Conservation (phyloP, 768 basidiomycete species). For the Xerocomellus amylosporus region DNA sequence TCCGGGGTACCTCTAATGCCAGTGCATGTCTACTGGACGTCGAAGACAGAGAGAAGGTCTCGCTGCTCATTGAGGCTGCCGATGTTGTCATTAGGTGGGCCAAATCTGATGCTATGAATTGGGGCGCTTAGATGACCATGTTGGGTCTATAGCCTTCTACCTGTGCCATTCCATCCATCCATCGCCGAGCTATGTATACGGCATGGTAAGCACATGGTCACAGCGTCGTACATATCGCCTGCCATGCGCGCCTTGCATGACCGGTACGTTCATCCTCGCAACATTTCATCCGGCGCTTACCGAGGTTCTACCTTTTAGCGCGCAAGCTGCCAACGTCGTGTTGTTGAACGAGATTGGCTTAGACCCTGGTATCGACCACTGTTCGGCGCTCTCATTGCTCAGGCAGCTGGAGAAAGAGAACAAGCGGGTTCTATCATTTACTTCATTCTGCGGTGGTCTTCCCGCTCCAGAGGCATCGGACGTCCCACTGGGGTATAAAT, state of each 20-base stretch:
- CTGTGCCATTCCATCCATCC: slow-evolving; percentile 65
- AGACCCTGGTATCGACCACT: slow-evolving; percentile 89
- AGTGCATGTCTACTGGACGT: slow-evolving; percentile 60
- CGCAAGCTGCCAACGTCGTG: slow-evolving; percentile 58
- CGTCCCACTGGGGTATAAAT: slow-evolving; percentile 85
- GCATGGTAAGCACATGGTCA: slow-evolving; percentile 73
- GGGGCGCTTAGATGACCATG: background rate
- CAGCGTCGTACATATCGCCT: slow-evolving; percentile 85
- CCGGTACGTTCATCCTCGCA: slow-evolving; percentile 42
- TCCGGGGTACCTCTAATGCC: slow-evolving; percentile 47
- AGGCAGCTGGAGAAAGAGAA: slow-evolving; percentile 46
- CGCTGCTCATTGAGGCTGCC: slow-evolving; percentile 52
- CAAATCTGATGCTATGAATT: background rate
- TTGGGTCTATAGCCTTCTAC: slow-evolving; percentile 58
- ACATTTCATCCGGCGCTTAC: background rate
- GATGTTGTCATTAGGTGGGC: slow-evolving; percentile 84
- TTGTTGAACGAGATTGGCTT: slow-evolving; percentile 88
- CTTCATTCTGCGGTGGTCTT: slow-evolving; percentile 90
- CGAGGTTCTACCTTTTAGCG: slow-evolving; percentile 39
- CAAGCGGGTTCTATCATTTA: slow-evolving; percentile 67
- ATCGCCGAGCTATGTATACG: slow-evolving; percentile 74
- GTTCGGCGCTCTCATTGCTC: slow-evolving; percentile 76
- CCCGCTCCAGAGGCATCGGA: slow-evolving; percentile 63
- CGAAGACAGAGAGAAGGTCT: slow-evolving; percentile 43
- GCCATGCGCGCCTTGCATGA: slow-evolving; percentile 67